A percentile compares a stretch with the other conserved stretches of the same genome.
phyloP scores from a whole-genome alignment of 164 flowering plant species.

The Magnolia officinalis region DNA sequence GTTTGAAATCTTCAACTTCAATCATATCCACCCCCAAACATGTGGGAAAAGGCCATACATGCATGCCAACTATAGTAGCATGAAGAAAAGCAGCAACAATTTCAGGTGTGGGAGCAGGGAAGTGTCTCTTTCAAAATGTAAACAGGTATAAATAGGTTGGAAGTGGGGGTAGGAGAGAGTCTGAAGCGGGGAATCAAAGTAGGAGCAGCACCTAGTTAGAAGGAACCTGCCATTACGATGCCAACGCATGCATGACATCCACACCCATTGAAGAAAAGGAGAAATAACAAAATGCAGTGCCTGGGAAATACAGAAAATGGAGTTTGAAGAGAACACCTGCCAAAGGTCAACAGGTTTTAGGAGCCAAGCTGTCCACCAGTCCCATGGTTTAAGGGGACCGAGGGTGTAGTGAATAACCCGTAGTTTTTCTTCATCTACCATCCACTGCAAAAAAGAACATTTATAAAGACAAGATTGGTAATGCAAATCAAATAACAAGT shows the following conservation, averaged over 20 bases:
- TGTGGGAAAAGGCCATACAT: not conserved
- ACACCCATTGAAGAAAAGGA: conserved; percentile 1
- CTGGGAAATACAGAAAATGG: not conserved
- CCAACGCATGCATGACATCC: not conserved
- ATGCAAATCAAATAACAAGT: conserved; percentile 9
- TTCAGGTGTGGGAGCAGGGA: no score
- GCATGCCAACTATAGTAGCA: not conserved
- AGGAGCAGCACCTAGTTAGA: no score
- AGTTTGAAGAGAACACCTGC: conserved; percentile 57
- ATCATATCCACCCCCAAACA: not conserved
- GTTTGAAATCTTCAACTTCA: conserved; percentile 7
- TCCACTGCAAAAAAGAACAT: conserved; percentile 66
- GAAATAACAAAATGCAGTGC: not conserved
- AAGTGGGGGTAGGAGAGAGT: no score
- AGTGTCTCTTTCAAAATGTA: no score
- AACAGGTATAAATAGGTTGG: no score
- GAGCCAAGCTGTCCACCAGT: conserved; percentile 99
- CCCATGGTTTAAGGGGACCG: conserved; percentile 99
- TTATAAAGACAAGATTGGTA: conserved; percentile 8
- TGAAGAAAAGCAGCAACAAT: no score
- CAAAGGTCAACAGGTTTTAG: conserved; percentile 95
- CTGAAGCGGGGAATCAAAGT: no score
- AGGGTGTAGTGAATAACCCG: conserved; percentile 96
- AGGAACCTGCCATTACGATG: no score
- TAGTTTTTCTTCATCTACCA: conserved; percentile 93